These are phyloP conservation scores for Vitis riparia DNA, from an alignment of 164 flowering plant species.

Conservation along the genomic window DNA sequence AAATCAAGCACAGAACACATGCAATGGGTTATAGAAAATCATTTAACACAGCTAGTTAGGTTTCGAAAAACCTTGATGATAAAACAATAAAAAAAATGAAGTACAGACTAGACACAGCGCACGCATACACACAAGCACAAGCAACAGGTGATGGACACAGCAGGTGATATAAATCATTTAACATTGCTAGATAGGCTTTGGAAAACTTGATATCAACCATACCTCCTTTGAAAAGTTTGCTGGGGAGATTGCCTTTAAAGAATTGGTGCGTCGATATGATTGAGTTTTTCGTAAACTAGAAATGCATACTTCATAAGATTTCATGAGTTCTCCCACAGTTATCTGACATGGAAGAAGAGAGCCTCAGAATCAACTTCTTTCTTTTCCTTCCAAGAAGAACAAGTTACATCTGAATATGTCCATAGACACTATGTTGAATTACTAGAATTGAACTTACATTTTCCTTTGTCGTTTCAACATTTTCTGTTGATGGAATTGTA, in stretches of 20 bases:
- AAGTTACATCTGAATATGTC: neutral
- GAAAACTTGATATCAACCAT: neutral
- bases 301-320: constrained; percentile 69
- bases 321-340: constrained; percentile 71
- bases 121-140: neutral
- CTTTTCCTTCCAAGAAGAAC: neutral
- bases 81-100: no score
- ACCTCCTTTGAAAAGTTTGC: constrained; percentile 92
- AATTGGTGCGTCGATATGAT: constrained; percentile 47
- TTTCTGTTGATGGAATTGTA: constrained; percentile 15
- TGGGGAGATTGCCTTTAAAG: constrained; percentile 68
- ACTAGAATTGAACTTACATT: constrained; percentile 39
- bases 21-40: no score
- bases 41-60: no score
- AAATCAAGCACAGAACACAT: no score
- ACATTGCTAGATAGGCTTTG: neutral
- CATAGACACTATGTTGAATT: neutral
- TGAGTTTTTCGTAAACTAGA: constrained; percentile 65
- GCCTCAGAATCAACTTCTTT: neutral
- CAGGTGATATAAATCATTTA: neutral
- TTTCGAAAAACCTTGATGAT: no score
- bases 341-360: constrained; percentile 39
- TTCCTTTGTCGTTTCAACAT: constrained; percentile 21
- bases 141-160: no score
- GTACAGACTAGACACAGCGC: neutral